Evolutionary conservation across 805 yeast genomes (phyloP), one percentile per base, ranked within the genome.

Genomic region (Candida cerambycidarum): DNA sequence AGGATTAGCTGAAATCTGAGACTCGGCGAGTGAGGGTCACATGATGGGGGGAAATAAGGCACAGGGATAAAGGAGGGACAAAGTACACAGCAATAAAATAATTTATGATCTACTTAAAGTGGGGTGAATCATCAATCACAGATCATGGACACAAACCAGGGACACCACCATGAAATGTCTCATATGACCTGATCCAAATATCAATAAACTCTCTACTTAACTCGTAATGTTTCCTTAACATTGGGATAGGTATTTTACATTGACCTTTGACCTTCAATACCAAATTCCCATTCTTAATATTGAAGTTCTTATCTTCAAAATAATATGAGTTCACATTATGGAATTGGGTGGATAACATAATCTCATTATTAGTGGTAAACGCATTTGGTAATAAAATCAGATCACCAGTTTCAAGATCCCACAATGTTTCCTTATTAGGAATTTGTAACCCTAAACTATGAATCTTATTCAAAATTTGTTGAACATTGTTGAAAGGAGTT

Each of bases 321-420:
- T 38, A 44, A 12, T 47, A 43, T 1, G 51, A 40, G 3, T 39
- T 30, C 14, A 55, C 61, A 25, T 54, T 57, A 36, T 46, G 55
- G 28, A 50, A 52, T 31, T 46, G 51, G 32, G 55, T 59, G 27
- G 56, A 48, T 4, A 53, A 38, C 3, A 59, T 33, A 19, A 62
- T 40, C 25, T 34, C 43, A 16, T 47, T 33, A 4, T 42, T 50
- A n/a, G 32, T 16, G 13, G 35, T 52, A 44, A 52, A 61, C 4
- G 52, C 50, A 23, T 52, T 56, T 1, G 66, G 65, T 5, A 59
- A 40, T 12, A 62, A 43, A 21, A 48, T 49, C 8, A 35, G 25
- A 10, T 43, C 44, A 43, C 54, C 39, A 41, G 42, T 11, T 15
- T 17, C 38, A 7, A 35, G 37, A 9, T 48, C 49, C 63, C 59